Base-by-base conservation (phyloP, 345 rosid species). In the Pistacia integerrima region DNA sequence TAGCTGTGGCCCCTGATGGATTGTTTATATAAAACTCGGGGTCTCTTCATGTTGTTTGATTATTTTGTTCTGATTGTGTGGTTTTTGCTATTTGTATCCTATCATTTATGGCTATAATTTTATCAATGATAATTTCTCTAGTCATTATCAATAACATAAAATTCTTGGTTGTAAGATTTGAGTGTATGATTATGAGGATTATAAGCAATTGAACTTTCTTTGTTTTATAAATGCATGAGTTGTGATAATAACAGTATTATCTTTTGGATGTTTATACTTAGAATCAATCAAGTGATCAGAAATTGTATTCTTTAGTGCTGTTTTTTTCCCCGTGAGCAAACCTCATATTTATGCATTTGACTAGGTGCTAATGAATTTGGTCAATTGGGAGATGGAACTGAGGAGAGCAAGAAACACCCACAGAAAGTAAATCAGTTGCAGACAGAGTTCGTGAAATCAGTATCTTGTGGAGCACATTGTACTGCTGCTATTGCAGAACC, bases 301-400 rank as follows among this genome's bases (percentile, higher is more conserved):
- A 20, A 36, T 68, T 48, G 18, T 13, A 16, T 35, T 28, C 28
- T 44, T 41, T 28, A 1, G 1, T 49, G 28, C 28, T 56, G 6
- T 25, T 44, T 72, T 72, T 59, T 64, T 1, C 36, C 1, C 55
- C 54, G 8, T 14, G 44, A 58, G n/a, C 41, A 25, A 58, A 41
- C 28, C 41, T 46, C 66, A 38, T 44, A 58, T 59, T 54, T 73
- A 13, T 56, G 28, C 25, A 33, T 75, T 57, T 66, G 78, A 69
- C 58, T 76, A 94, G 98, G 98, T 78, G 92, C 90, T 64, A 93
- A 95, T 84, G 97, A 92, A 75, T 96, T 90, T 77, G 98, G 97
- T 76, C 99, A 94, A 84, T 78, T 96, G 88, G 99, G 99, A 79
- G 99, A 96, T 88, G 98, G 99, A 73, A 87, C 92, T 11, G 99